phyloP scores from a whole-genome alignment of 2,329 filamentous ascomycete genomes.

The Clarireedia hainanense region DNA sequence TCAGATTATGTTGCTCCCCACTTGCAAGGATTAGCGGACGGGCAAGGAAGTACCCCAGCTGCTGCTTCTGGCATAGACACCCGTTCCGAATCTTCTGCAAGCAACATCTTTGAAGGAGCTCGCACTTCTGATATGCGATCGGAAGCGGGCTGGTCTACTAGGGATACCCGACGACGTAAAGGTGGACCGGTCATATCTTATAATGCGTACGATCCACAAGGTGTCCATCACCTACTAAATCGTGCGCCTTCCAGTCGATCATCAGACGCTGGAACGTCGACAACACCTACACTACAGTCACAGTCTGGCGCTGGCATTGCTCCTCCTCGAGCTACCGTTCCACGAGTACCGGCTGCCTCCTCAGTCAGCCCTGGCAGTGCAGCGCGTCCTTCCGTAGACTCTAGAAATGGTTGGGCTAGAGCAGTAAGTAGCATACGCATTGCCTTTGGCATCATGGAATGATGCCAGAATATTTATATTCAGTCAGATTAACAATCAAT shows the following conservation, averaged over 20 bases:
- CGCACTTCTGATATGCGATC: conserved; percentile 1
- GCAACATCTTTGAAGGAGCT: conserved; percentile 16
- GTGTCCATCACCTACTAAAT: conserved; percentile 4
- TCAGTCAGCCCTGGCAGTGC: no score
- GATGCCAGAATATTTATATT: no score
- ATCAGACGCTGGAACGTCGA: background rate
- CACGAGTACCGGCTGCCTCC: no score
- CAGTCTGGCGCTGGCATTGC: no score
- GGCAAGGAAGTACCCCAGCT: no score
- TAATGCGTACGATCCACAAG: conserved; percentile 14
- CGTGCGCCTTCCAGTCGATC: background rate
- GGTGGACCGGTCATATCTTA: background rate
- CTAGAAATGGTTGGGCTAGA: no score
- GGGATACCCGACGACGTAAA: conserved; percentile 9
- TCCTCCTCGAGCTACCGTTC: no score
- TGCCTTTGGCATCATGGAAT: no score
- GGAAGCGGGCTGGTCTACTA: conserved; percentile 5
- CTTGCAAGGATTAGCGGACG: background rate
- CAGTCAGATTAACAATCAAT: no score
- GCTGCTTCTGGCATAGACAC: background rate
- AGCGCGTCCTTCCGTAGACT: no score
- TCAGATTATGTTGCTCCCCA: conserved; percentile 4
- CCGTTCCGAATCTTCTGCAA: conserved; percentile 12
- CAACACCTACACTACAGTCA: no score
- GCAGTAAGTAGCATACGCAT: no score